A percentile compares a stretch with the other conserved stretches of the same genome.
Conservation (phyloP, 257 asterid species). For the Thymus quinquecostatus region DNA sequence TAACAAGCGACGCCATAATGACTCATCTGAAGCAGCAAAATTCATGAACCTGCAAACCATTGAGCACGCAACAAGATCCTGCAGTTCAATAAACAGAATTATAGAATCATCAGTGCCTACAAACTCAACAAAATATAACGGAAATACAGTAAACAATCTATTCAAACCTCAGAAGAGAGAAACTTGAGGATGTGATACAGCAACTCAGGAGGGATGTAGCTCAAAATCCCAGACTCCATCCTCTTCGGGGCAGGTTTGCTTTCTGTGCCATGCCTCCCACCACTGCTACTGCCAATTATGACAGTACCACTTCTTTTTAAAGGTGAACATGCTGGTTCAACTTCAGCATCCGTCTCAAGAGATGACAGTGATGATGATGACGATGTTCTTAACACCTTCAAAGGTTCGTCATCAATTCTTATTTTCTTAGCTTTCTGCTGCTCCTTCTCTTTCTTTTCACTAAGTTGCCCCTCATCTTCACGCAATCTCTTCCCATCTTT, state of each 20-base stretch:
- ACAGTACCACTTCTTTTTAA: conserved; percentile 33
- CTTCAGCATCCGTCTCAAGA: conserved; percentile 41
- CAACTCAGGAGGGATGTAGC: conserved; percentile 76
- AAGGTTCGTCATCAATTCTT: conserved; percentile 44
- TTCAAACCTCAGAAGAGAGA: conserved; percentile 77
- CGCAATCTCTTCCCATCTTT: conserved; percentile 44
- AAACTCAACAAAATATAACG: conserved; percentile 10
- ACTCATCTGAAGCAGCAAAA: conserved; percentile 77
- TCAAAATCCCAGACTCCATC: conserved; percentile 60
- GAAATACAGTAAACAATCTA: neutral
- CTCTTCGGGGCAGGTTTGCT: conserved; percentile 38
- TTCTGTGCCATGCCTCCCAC: conserved; percentile 37
- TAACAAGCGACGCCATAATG: conserved; percentile 88
- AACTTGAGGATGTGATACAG: conserved; percentile 66
- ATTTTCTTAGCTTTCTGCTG: conserved; percentile 52
- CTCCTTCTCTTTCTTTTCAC: conserved; percentile 46
- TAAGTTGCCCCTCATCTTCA: conserved; percentile 41
- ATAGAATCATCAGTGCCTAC: conserved; percentile 11
- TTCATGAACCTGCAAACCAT: conserved; percentile 73
- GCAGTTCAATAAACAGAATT: conserved; percentile 35
- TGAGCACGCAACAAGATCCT: conserved; percentile 88
- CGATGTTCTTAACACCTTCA: conserved; percentile 35
- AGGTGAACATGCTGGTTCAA: conserved; percentile 36
- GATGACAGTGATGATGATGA: conserved; percentile 40
- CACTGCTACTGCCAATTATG: conserved; percentile 17